Evolutionary conservation across 2,329 filamentous ascomycete species (phyloP), one percentile per base, ranked within the genome.

Genomic region (Fusarium haematococcum): DNA sequence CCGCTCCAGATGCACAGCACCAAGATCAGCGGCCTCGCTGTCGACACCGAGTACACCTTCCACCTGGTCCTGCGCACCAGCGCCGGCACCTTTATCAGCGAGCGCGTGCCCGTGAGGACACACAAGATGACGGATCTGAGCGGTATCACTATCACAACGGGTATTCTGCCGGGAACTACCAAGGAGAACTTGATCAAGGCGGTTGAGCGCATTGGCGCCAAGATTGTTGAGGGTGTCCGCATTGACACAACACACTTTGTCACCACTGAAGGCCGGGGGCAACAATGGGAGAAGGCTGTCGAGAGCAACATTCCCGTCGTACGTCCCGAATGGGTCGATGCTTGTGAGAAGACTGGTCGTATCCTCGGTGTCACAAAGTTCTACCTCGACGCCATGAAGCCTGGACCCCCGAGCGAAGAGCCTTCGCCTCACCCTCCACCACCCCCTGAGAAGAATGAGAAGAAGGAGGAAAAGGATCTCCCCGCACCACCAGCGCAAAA

Each of bases 201-300:
- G 2, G 90, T 98, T 39, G 92, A 97, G 79, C 90, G 95, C 76
- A 97, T 99, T 77, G 97, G 97, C 58, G 97, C 95, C 70, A 98
- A 97, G 87, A 88, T 98, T 74, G 93, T 95, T 67, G 96, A 98
- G 77, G 90, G 90, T 14, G 95, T 98, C 61, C 91, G 96, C 79
- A 98, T 99, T 80, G 97, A 99, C 82, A 99, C 97, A 1, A 99
- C 97, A 18, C 97, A 99, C 84, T 99, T 99, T 82, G 95, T 99
- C 69, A 98, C 96, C 73, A 97, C 95, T 11, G 97, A 99, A 82
- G 95, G 95, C 33, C 88, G 95, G 65, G 97, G 97, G 35, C 89
- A 94, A 60, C 89, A 93, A 14, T 99, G 97, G 97, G 97, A 99
- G 85, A 97, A 97, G 86, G 97, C 97, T 1, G 92, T 96, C 33